Evolutionary conservation across 1,284 basidiomycete species (phyloP), one percentile per base, ranked within the genome.

Genomic region (Bondarzewia mesenterica): DNA sequence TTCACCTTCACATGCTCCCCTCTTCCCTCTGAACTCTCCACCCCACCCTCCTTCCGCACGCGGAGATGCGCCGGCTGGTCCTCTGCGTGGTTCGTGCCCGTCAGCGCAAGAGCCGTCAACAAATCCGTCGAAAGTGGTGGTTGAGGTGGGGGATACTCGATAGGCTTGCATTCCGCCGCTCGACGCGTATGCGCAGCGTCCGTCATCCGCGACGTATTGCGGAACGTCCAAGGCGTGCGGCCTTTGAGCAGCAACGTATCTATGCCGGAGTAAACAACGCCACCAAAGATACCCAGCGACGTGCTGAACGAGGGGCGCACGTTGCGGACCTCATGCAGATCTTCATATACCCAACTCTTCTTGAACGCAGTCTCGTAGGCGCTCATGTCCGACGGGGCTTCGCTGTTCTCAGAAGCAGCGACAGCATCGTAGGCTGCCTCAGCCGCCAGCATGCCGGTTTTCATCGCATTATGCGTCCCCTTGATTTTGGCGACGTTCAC

Each of bases 381-480:
- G 38, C 79, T 80, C 76, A 98, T 80, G 64, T 96, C 88, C 15
- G 81, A 70, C 6, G 60, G 53, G 0, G 66, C 59, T 49, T 51
- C 53, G 26, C 25, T 48, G 52, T 54, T 37, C 60, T 61, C 44
- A 63, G 57, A 3, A 47, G 49, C 14, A 32, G 63, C 58, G 53
- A 94, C 68, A 2, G 80, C 80, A 7, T 84, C 75, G 58, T 78
- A 92, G 0, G 90, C 89, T 0, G 88, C 76, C 65, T 99, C 95
- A 2, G 92, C 96, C 29, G 94, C 95, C 18, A 98, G 74, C 85
- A 98, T 98, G 18, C 95, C 95, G 40, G 87, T 91, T 74, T 98
- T 96, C 95, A 99, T 98, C n/a, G 95, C 94, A 53, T 95, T 98
- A 66, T 99, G 96, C 0, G 94, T 96, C n/a, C 95, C 95, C 67